A percentile compares a stretch with the other conserved stretches of the same genome.
Evolutionary conservation across 768 basidiomycete genomes (phyloP).

Genomic region (Pulveroboletus sp.): DNA sequence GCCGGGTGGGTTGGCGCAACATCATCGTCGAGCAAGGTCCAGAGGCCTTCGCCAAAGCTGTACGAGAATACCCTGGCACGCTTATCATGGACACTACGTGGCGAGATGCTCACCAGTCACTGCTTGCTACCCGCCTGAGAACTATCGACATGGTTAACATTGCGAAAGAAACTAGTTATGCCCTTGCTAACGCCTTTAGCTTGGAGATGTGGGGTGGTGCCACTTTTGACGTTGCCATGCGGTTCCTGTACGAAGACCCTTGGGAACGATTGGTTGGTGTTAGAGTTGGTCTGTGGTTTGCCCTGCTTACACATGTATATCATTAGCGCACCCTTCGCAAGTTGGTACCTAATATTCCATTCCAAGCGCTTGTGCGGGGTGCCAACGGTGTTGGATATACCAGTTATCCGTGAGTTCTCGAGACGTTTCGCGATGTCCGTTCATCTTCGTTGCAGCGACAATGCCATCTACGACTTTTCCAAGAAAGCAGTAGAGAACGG

Average conservation of each 20-base stretch:
- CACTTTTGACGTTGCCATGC: constrained; percentile 98
- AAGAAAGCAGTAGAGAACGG: constrained; percentile 99
- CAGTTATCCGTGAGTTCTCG: constrained; percentile 78
- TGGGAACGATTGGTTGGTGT: constrained; percentile 93
- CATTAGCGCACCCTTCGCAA: constrained; percentile 82
- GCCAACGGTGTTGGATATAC: constrained; percentile 99
- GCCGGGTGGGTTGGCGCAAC: constrained; percentile 92
- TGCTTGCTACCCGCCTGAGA: constrained; percentile 92
- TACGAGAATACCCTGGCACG: constrained; percentile 91
- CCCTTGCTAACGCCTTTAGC: constrained; percentile 92
- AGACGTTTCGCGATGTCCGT: not conserved
- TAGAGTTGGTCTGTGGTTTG: too few species aligned
- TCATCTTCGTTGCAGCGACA: constrained; percentile 56
- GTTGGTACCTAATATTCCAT: constrained; percentile 96
- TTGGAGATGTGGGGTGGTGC: constrained; percentile 99
- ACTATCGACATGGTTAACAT: constrained; percentile 98
- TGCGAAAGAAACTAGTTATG: constrained; percentile 94
- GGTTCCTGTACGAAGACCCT: constrained; percentile 99
- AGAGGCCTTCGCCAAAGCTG: constrained; percentile 97
- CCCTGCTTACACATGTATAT: constrained; percentile 10
- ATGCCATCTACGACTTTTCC: constrained; percentile 99
- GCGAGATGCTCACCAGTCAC: constrained; percentile 98
- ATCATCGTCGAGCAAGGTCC: constrained; percentile 98
- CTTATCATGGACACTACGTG: constrained; percentile 99
- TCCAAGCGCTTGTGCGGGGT: constrained; percentile 97